Evolutionary conservation across 1,284 basidiomycete species (phyloP), one percentile per base, ranked within the genome.

Genomic region (Agaricales sp.): DNA sequence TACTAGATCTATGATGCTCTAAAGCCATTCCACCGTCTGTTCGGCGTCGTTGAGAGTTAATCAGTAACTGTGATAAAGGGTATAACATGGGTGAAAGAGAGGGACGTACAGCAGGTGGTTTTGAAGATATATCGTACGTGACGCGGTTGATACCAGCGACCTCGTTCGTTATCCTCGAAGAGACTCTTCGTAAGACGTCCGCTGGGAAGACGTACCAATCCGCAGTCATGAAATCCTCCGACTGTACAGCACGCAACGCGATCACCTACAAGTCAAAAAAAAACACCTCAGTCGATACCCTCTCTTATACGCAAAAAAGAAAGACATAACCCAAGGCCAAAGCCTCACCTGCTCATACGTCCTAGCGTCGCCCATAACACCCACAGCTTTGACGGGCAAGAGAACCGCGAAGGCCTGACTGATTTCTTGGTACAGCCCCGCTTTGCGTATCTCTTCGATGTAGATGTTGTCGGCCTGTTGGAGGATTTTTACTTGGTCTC

Each of bases 141-240:
- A 95, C 87, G 41, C 92, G 82, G 70, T 96, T 96, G 62, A 98
- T 83, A 20, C 95, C 95, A 55, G 74, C 69, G 3, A 96, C 93
- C 69, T 99, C 96, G 68, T 99, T 99, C 43, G 96, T 99, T 60
- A 99, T 99, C 50, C 96, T 79, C 49, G 92, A 95, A 18, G 93
- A 97, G 59, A 99, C 93, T 59, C 86, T 84, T 58, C 87, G 82
- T 52, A 99, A 69, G 16, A 99, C 85, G 43, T 88, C 85, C 18
- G 91, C 71, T n/a, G 95, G 93, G 77, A 99, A 99, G 22, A 91
- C 84, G 16, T 57, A 91, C 92, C 93, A 96, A 65, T 96, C 92
- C 25, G 93, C 93, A 6, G 93, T 96, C 93, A 96, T 97, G 62
- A 96, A 96, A 66, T 96, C 93, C 63, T 96, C 92, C 13, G 90